Evolutionary conservation across 2,329 filamentous ascomycete species (phyloP).

Genomic region (Colletotrichum gloeosporioides): DNA sequence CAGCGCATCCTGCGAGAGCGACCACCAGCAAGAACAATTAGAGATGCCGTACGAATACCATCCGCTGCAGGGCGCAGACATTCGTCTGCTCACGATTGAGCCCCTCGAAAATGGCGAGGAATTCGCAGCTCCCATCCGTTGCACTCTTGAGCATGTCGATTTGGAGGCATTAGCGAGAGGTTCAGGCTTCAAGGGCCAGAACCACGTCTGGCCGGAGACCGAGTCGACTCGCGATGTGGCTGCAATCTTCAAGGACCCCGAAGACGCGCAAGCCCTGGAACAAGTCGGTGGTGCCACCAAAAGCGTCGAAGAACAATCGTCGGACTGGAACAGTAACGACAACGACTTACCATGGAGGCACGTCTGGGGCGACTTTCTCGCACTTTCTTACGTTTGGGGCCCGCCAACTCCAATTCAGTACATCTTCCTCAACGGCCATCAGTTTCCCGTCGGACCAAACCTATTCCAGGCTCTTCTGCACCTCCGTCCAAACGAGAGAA

Average conservation of each 20-base stretch:
- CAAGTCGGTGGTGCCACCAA: not conserved
- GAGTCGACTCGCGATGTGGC: not conserved
- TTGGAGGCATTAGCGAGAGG: accelerated
- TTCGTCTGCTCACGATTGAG: not conserved
- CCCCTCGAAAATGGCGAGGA: not conserved
- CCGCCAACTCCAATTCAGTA: not conserved
- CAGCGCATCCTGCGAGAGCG: not conserved
- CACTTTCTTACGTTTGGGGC: not conserved
- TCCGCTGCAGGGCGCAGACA: not conserved
- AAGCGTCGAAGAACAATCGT: not conserved
- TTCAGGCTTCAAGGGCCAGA: not conserved
- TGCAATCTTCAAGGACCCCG: not conserved
- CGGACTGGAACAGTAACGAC: not conserved
- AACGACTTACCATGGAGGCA: not conserved
- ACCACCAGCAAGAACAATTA: accelerated
- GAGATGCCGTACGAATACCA: not conserved
- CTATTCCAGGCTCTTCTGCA: not conserved
- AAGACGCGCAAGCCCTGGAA: not conserved
- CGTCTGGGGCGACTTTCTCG: not conserved
- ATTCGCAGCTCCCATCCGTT: not conserved
- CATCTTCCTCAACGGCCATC: not conserved
- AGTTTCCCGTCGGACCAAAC: not conserved
- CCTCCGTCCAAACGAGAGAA: not conserved
- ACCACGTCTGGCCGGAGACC: not conserved
- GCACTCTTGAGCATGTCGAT: not conserved